Conservation (phyloP, 106 monocot genomes). For the Dioscorea dumetorum region DNA sequence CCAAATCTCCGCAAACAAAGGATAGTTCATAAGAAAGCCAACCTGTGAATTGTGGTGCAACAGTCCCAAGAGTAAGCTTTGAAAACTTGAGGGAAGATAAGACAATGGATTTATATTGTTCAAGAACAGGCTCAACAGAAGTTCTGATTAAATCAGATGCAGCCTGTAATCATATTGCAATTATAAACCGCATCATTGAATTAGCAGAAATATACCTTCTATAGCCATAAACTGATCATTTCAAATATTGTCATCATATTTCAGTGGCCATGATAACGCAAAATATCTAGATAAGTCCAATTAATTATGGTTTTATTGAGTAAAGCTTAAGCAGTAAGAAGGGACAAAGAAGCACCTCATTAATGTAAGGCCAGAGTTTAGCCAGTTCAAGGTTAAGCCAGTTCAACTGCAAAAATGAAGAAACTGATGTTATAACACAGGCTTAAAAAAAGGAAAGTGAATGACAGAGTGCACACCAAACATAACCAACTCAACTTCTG, state of each 20-base stretch:
- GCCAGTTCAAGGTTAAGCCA: conserved; percentile 80
- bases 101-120: conserved; percentile 69
- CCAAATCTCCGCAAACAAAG: no score
- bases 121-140: conserved; percentile 86
- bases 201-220: no score
- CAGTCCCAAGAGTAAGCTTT: conserved; percentile 93
- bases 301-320: not conserved
- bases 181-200: no score
- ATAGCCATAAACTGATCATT: no score
- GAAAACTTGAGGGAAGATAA: conserved; percentile 81
- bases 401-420: conserved; percentile 58
- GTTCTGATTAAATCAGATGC: conserved; percentile 85
- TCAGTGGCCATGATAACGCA: no score
- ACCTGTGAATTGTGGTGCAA: conserved; percentile 99
- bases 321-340: not conserved
- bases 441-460: not conserved
- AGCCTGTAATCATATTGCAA: conserved; percentile 49
- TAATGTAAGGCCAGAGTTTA: conserved; percentile 93
- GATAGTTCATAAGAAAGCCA: not conserved
- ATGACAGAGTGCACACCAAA: conserved; percentile 2
- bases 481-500: conserved; percentile 63
- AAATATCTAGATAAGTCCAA: no score
- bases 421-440: conserved; percentile 11
- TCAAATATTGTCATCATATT: no score
- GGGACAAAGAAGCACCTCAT: conserved; percentile 51